Percentiles rank a stretch among this genome's conserved stretches.
These are phyloP conservation scores for Agaricus subrufescens DNA, from an alignment of 768 basidiomycete genomes.

Conservation along the genomic window DNA sequence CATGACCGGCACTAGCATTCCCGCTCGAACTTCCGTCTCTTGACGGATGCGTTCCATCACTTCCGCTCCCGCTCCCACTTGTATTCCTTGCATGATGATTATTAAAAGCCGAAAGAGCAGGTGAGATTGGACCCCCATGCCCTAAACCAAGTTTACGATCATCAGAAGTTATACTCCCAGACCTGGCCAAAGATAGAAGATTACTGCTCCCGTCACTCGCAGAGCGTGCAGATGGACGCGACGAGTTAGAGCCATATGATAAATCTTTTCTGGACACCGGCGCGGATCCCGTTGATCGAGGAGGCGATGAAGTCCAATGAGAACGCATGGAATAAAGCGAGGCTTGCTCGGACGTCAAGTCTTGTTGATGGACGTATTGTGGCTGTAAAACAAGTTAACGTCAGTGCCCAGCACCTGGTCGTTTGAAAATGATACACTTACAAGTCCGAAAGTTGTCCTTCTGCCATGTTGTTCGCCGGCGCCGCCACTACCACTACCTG, in stretches of 20 bases:
- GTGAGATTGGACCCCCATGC: slow-evolving; percentile 30
- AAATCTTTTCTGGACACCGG: slow-evolving; percentile 39
- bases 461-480: slow-evolving; percentile 26
- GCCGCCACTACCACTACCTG: slow-evolving; percentile 20
- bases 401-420: slow-evolving; percentile 3
- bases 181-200: slow-evolving; percentile 29
- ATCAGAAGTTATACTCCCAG: slow-evolving; percentile 52
- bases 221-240: slow-evolving; percentile 46
- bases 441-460: slow-evolving; percentile 60
- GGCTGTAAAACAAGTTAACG: slow-evolving; percentile 26
- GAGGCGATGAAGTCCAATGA: slow-evolving; percentile 33
- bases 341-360: slow-evolving; percentile 52
- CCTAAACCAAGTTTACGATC: slow-evolving; percentile 31
- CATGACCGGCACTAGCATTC: slow-evolving; percentile 1
- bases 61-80: slow-evolving; percentile 8
- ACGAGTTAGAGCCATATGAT: slow-evolving; percentile 48
- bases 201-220: slow-evolving; percentile 28
- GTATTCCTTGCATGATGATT: slow-evolving; percentile 17
- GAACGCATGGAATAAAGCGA: slow-evolving; percentile 65
- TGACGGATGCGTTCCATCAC: background rate
- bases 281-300: slow-evolving; percentile 50
- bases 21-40: slow-evolving; percentile 3
- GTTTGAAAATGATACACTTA: slow-evolving; percentile 29
- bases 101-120: slow-evolving; percentile 49
- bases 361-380: slow-evolving; percentile 36